Conservation (phyloP, 306 rosid genomes). For the Cercis canadensis region DNA sequence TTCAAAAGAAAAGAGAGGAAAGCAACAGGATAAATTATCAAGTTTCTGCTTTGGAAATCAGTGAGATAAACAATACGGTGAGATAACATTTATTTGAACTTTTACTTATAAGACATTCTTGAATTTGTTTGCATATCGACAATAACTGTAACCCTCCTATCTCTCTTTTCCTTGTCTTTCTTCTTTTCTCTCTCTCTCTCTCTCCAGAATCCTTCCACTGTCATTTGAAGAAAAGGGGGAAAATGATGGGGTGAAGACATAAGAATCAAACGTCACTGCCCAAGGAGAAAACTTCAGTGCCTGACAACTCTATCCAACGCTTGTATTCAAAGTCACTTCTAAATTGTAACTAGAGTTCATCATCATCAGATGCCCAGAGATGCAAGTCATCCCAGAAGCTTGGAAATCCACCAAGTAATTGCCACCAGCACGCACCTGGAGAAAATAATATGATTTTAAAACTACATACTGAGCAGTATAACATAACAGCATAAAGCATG, state of each 20-base stretch:
- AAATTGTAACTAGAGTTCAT: too few species aligned
- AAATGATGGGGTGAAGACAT: too few species aligned
- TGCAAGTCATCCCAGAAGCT: slow-evolving; percentile 11
- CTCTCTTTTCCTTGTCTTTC: too few species aligned
- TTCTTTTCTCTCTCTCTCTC: too few species aligned
- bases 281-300: not conserved
- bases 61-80: not conserved
- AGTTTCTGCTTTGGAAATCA: not conserved
- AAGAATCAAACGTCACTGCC: too few species aligned
- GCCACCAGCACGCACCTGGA: slow-evolving; percentile 26
- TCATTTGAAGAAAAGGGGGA: too few species aligned
- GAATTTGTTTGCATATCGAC: not conserved
- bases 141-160: not conserved
- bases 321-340: not conserved
- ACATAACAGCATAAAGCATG: slow-evolving; percentile 1
- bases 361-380: slow-evolving; percentile 10
- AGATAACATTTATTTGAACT: not conserved
- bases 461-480: slow-evolving; percentile 11
- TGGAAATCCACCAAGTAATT: slow-evolving; percentile 18
- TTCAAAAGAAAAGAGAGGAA: not conserved
- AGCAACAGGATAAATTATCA: not conserved
- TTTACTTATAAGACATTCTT: not conserved
- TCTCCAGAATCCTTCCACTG: too few species aligned
- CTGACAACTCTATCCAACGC: slow-evolving; percentile 8
- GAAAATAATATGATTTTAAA: slow-evolving; percentile 20